Base-by-base conservation (phyloP, 208 protist species). In the Trypanosoma cruzi region DNA sequence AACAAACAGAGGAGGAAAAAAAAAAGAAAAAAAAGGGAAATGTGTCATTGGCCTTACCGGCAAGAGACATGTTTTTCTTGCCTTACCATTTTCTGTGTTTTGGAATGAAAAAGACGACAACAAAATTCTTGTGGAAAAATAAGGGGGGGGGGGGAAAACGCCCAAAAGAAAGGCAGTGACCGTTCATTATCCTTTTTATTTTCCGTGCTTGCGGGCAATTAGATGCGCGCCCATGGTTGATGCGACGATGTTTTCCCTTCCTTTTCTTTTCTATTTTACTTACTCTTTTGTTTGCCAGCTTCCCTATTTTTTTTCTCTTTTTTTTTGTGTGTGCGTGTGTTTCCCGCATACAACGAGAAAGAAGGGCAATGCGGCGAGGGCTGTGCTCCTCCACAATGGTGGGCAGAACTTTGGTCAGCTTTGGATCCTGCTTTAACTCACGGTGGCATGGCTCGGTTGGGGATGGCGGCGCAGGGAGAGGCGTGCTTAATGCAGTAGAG, bases 331-430 rank as follows among this genome's bases (percentile, higher is more conserved):
- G 37, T 44, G 37, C 37, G 8, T 44, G 13, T 40, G 36, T 40
- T 40, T 40, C 10, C 36, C 36, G 10, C 10, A 10, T 40, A 40
- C 36, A 22, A 6, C 11, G 44, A 49, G 20, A 22, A 49, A 22
- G 3, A 13, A 5, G 44, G 16, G 16, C 44, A 7, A 73, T 73
- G 71, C 64, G 71, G 10, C 71, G 71, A 29, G 34, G 42, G 32
- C 52, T 76, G 32, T 46, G 22, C 22, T 13, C 32, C 32, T 8
- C 42, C 28, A 42, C 36, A 20, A 20, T 50, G 13, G 44, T 50
- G 11, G 22, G 28, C 6, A 34, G 11, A 34, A 36, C 14, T 6
- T 6, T 36, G 8, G 3, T 50, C 36, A 16, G 20, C 22, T 2
- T 22, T 46, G 11, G 14, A 14, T 52, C 31, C 32, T 46, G 22